These are phyloP conservation scores for Leccinum imitatum DNA, from an alignment of 768 basidiomycete species.

Conservation along the genomic window DNA sequence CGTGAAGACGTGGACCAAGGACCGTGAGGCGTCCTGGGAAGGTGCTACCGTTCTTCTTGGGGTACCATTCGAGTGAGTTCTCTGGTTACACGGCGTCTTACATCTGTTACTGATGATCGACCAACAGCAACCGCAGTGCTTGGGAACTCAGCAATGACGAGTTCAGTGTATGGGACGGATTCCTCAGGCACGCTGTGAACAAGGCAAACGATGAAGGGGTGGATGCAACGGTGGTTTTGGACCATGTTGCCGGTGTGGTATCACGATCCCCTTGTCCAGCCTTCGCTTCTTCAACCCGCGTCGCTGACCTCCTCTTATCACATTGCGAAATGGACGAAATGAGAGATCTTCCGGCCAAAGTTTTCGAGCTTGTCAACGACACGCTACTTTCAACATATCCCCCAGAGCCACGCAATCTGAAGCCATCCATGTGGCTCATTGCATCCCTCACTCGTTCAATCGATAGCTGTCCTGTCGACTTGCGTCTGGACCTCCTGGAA, in stretches of 20 bases:
- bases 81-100: conserved; percentile 2
- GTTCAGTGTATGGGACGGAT: conserved; percentile 55
- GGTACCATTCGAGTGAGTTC: conserved; percentile 61
- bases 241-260: conserved; percentile 53
- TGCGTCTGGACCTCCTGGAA: conserved; percentile 47
- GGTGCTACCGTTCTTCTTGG: conserved; percentile 50
- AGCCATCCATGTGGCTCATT: conserved; percentile 61
- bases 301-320: conserved; percentile 61
- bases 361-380: conserved; percentile 62
- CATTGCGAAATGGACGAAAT: conserved; percentile 51
- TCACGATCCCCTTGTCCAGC: conserved; percentile 39
- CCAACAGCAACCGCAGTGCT: conserved; percentile 37
- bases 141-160: conserved; percentile 61
- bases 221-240: conserved; percentile 52
- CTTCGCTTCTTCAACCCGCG: conserved; percentile 46
- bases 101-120: conserved; percentile 7
- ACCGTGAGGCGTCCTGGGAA: conserved; percentile 50
- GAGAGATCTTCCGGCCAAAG: conserved; percentile 49
- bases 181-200: conserved; percentile 50
- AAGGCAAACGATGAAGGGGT: conserved; percentile 61
- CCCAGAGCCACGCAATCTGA: conserved; percentile 52
- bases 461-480: conserved; percentile 53
- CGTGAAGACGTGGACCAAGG: conserved; percentile 53
- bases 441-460: conserved; percentile 53
- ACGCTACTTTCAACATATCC: conserved; percentile 66